Evolutionary conservation across 192 early-diverging fungal genomes (phyloP), one percentile per base, ranked within the genome.

Genomic region (Coemansia sp.): DNA sequence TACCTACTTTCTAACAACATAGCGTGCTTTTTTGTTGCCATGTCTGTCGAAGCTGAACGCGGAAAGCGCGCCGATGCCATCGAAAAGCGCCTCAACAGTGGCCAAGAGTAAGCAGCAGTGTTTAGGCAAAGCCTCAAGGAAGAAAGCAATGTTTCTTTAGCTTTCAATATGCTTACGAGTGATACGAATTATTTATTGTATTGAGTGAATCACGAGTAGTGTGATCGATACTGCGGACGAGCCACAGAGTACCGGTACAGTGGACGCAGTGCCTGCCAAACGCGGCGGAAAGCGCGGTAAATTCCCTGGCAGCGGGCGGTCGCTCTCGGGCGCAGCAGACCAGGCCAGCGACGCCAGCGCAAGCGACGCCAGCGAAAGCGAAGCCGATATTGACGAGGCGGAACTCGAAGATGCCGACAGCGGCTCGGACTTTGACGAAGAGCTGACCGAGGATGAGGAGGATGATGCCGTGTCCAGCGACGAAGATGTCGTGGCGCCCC

Each of bases 281-380:
- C 58, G 38, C 38, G 47, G 62, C n/a, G 24, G 69, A 52, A 73
- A 69, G 59, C 54, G 32, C 19, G 8, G 52, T 32, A 67, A 64
- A 54, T 77, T 77, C 54, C 74, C 74, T 19, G 74, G 74, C 45
- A 45, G 57, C 12, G 74, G 74, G 20, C 69, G 60, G 49, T 39
- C 74, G 11, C 52, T 77, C 0, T 63, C 68, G n/a, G 69, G 48
- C 16, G 20, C 64, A 10, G 61, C 39, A 3, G 43, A 52, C 14
- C 45, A 59, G 43, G 20, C 35, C 23, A 41, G 24, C 19, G 47
- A 51, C 60, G 74, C 51, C 38, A 68, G 69, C 14, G 73, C 70
- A 22, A 63, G 62, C 11, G 66, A 71, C 32, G 68, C 67, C 22
- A 68, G 69, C 14, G 73, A 76, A 22, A 63, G 62, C 4, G 66